phyloP scores from a whole-genome alignment of 208 protist species.

The Trypanosoma brucei region DNA sequence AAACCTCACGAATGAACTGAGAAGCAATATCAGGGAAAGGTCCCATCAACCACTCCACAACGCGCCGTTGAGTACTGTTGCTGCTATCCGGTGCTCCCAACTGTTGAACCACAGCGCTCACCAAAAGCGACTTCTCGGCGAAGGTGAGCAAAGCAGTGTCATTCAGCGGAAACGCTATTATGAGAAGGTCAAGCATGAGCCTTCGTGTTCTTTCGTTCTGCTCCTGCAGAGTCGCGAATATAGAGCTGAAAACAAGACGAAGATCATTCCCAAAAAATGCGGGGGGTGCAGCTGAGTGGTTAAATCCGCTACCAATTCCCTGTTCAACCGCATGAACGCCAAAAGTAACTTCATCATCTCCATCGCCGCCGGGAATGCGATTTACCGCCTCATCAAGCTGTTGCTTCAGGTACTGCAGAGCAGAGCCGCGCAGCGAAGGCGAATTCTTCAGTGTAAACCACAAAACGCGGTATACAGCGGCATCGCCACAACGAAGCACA shows the following conservation, averaged over 20 bases:
- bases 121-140: slow-evolving; percentile 37
- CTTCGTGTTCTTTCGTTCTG: slow-evolving; percentile 32
- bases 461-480: slow-evolving; percentile 15
- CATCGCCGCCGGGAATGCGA: neutral
- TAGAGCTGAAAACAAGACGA: slow-evolving; percentile 18
- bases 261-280: slow-evolving; percentile 18
- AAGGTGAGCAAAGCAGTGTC: slow-evolving; percentile 18
- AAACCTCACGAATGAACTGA: slow-evolving; percentile 9
- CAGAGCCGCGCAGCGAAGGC: slow-evolving; percentile 14
- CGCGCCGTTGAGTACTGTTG: slow-evolving; percentile 30
- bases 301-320: neutral
- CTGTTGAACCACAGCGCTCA: slow-evolving; percentile 43
- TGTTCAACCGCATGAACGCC: neutral
- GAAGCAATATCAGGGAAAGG: neutral
- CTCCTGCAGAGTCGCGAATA: slow-evolving; percentile 45
- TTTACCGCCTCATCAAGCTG: slow-evolving; percentile 3
- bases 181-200: slow-evolving; percentile 43
- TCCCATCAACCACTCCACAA: slow-evolving; percentile 29
- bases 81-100: slow-evolving; percentile 34
- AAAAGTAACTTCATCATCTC: neutral
- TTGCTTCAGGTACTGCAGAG: slow-evolving; percentile 31
- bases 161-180: slow-evolving; percentile 30
- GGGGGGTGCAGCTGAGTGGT: neutral
- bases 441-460: slow-evolving; percentile 25
- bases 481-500: slow-evolving; percentile 1